Conservation (phyloP, 257 asterid genomes). For the Anisodus acutangulus region DNA sequence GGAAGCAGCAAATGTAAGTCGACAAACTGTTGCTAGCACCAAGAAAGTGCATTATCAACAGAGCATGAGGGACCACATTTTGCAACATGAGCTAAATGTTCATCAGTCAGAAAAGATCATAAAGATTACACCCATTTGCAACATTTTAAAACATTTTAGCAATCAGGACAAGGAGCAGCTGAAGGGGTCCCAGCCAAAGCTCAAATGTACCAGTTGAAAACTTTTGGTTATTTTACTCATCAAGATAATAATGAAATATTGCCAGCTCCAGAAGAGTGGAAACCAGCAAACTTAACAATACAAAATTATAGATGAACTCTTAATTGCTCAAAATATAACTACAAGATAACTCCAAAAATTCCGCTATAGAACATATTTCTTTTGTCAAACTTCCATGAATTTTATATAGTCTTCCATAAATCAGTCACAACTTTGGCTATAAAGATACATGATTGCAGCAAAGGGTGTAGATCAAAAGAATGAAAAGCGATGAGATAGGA, state of each 20-base stretch:
- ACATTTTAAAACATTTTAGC: neutral
- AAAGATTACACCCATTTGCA: neutral
- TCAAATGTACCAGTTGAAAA: neutral
- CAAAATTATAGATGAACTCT: neutral
- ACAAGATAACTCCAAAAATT: neutral
- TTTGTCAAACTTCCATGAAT: conserved; percentile 14
- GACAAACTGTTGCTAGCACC: conserved; percentile 8
- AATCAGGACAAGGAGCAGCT: neutral
- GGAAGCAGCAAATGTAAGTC: neutral
- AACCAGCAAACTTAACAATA: neutral
- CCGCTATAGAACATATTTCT: neutral
- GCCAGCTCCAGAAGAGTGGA: neutral
- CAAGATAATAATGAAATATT: neutral
- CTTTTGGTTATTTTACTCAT: neutral
- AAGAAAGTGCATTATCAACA: conserved; percentile 12
- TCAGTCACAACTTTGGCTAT: neutral
- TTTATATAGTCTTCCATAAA: neutral
- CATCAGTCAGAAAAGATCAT: neutral
- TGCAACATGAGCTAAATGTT: neutral
- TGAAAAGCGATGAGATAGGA: neutral
- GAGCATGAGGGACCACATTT: neutral
- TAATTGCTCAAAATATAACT: conserved; percentile 13
- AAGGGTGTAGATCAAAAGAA: neutral
- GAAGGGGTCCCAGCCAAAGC: neutral
- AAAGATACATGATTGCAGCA: conserved; percentile 14